Base-by-base conservation (phyloP, 2,329 filamentous ascomycete species). In the Macrophomina tecta region DNA sequence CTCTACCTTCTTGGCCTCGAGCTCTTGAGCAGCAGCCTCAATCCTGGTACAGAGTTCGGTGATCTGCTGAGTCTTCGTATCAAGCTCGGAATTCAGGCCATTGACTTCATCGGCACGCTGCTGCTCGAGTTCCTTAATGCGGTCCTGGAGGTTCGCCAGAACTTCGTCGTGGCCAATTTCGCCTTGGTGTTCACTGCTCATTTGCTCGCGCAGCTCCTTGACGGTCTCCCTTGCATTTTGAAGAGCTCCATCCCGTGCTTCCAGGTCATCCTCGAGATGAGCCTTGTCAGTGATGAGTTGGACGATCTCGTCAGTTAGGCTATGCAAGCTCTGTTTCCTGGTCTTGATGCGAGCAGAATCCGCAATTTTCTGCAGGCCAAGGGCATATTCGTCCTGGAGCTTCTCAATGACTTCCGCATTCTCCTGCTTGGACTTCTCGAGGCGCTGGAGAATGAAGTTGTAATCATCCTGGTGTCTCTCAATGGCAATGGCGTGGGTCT, bases 41-140 rank as follows among this genome's bases (percentile, higher is more conserved):
- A 65, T 65, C 30, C 63, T 56, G 8, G 32, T 14, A 14, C 52
- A 55, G 30, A 65, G 63, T n/a, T 65, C 63, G 16, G 51, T 56
- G 45, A 65, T 65, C 32, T 65, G 63, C 16, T 55, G 23, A 5
- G 63, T 49, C 63, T 65, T 65, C 5, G 63, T 48, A 12, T 49
- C 40, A n/a, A 65, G 52, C 52, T 65, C 63, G 12, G 5, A n/a
- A 12, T 42, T 56, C 16, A 65, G 52, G 23, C 40, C 52, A 2
- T 56, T 32, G 34, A 66, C 46, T 23, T 60, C 64, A 36, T 66
- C 64, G 5, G 53, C 46, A 12, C 55, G 64, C 45, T 53, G 42
- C 46, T 66, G 64, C 45, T 66, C 64, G n/a, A 66, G 64, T 18
- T 66, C 64, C 45, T 60, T 61, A 36, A 66, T 60, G 5, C 64